phyloP scores from a whole-genome alignment of 1,284 basidiomycete species.

The Leccinum pseudoinsigne region DNA sequence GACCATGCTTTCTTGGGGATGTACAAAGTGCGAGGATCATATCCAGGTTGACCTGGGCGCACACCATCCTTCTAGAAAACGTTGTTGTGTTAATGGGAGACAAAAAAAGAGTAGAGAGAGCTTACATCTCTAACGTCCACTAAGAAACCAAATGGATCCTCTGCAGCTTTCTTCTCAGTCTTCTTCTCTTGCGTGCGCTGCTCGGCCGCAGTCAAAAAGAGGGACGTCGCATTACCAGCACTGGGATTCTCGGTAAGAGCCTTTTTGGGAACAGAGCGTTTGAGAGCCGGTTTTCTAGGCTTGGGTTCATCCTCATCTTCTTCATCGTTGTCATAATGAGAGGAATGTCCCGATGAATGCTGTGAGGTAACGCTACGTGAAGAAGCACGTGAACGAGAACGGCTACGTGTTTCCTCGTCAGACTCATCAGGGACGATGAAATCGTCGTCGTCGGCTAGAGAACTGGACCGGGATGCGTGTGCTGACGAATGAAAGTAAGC shows the following conservation, averaged over 20 bases:
- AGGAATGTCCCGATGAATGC: conserved; percentile 37
- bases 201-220: conserved; percentile 88
- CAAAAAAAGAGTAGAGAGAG: conserved; percentile 7
- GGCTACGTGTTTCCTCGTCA: conserved; percentile 50
- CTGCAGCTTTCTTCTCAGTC: conserved; percentile 78
- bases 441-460: conserved; percentile 57
- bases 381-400: conserved; percentile 40
- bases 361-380: conserved; percentile 43
- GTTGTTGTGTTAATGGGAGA: neutral
- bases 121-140: conserved; percentile 73
- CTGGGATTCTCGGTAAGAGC: conserved; percentile 21
- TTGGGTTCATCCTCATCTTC: conserved; percentile 38
- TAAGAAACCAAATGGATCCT: conserved; percentile 86
- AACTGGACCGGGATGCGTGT: conserved; percentile 33
- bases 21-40: conserved; percentile 89
- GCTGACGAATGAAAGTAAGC: conserved; percentile 27
- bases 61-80: conserved; percentile 75
- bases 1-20: conserved; percentile 83
- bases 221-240: conserved; percentile 29
- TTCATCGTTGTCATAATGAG: conserved; percentile 30
- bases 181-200: conserved; percentile 75
- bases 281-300: conserved; percentile 33
- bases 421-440: conserved; percentile 64
- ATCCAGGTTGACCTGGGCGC: conserved; percentile 81
- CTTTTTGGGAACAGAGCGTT: conserved; percentile 34